Base-by-base conservation (phyloP, 345 rosid genomes). In the Noccaea caerulescens region DNA sequence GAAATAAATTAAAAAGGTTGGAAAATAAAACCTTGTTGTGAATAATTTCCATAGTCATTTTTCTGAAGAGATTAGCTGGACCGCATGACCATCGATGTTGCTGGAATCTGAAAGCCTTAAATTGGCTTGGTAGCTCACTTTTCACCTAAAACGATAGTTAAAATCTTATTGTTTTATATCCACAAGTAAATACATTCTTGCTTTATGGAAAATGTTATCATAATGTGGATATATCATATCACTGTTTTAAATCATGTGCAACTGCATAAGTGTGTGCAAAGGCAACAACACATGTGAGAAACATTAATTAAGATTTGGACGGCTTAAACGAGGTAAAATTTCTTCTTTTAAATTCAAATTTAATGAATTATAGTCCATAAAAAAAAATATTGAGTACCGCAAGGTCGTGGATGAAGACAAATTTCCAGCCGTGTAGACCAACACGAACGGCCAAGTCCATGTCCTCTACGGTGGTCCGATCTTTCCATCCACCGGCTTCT, bases 401-500 rank as follows among this genome's bases (percentile, higher is more conserved):
- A 30, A 94, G 86, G 64, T 87, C 91, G 25, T 97, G 89, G 41
- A 92, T 86, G 73, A 92, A 94, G 18, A 94, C 83, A 77, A 94
- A 94, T 80, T 88, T 94, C 99, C 99, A 94, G 43, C 98, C 98
- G 46, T 84, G 82, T 13, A 94, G 87, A 80, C 99, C 86, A 7
- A 93, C 81, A 57, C 99, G 82, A 63, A 92, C 96, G 3, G 99
- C 99, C 46, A 94, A 93, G 82, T 94, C 99, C 99, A 94, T 94
- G 70, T 94, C 99, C 76, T 94, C 99, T 16, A 94, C 98, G 0
- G 99, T 94, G 44, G 99, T 94, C 57, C 99, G 75, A 63, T 89
- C 99, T 72, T 94, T 92, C 99, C 99, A 94, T 1, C 99, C 98
- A 8, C 99, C 99, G 1, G 99, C 99, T 78, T 94, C 98, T 61